Conservation (phyloP, 305 asterid genomes). For the Ajuga reptans region DNA sequence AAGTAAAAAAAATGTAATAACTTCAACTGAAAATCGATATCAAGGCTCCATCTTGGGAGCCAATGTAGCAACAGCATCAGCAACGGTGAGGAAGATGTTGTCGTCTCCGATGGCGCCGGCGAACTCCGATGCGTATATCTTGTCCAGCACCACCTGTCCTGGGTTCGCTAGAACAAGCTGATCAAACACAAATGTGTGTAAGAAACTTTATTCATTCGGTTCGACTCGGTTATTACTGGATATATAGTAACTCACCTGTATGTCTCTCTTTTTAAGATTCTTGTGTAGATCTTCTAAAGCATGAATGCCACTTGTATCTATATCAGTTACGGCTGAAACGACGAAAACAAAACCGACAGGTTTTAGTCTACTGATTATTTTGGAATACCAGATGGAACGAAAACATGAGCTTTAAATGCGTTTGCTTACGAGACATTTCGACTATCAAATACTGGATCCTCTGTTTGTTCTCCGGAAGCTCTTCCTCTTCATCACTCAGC, state of each 20-base stretch:
- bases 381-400: too few species aligned
- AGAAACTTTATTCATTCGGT: not conserved
- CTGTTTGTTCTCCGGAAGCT: constrained; percentile 23
- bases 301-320: constrained; percentile 84
- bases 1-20: not conserved
- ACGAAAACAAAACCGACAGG: not conserved
- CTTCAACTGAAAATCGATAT: not conserved
- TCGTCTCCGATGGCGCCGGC: constrained; percentile 48
- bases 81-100: constrained; percentile 56
- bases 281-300: constrained; percentile 63
- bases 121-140: constrained; percentile 50
- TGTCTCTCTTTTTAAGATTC: constrained; percentile 44
- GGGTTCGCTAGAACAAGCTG: constrained; percentile 74
- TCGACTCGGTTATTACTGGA: too few species aligned
- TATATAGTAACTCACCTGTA: constrained; percentile 46
- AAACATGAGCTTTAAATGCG: not conserved
- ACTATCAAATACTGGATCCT: constrained; percentile 48
- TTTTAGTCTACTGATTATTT: not conserved
- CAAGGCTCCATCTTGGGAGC: constrained; percentile 58
- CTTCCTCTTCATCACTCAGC: constrained; percentile 67
- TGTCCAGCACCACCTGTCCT: constrained; percentile 52
- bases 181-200: not conserved
- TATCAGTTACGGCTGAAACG: constrained; percentile 76
- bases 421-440: constrained; percentile 69
- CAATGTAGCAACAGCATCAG: constrained; percentile 48